phyloP scores from a whole-genome alignment of 2,329 filamentous ascomycete species.

The Beauveria bassiana region DNA sequence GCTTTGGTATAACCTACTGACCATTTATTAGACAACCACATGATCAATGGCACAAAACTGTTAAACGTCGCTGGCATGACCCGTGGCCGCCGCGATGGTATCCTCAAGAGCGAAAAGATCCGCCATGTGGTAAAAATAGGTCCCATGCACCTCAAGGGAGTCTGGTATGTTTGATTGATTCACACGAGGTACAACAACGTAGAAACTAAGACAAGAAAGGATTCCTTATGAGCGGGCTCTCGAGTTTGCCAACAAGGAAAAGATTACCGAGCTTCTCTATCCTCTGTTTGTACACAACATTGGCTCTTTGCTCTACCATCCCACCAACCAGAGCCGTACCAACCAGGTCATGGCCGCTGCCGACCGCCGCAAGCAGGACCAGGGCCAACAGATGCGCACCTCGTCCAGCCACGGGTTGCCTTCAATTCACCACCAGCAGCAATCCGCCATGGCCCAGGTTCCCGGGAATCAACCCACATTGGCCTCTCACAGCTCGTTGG shows the following conservation, averaged over 20 bases:
- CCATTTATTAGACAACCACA: conserved; percentile 67
- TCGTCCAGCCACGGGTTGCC: conserved; percentile 48
- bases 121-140: conserved; percentile 98
- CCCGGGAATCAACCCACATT: conserved; percentile 47
- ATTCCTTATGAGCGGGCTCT: conserved; percentile 97
- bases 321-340: conserved; percentile 74
- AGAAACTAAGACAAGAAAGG: conserved; percentile 44
- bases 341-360: conserved; percentile 83
- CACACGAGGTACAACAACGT: conserved; percentile 14
- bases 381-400: conserved; percentile 52
- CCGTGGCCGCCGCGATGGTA: conserved; percentile 85
- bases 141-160: conserved; percentile 97
- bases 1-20: not conserved
- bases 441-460: conserved; percentile 48
- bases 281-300: conserved; percentile 98
- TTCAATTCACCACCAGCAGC: conserved; percentile 62
- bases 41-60: conserved; percentile 98
- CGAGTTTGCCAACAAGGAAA: conserved; percentile 98
- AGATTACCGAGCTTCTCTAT: conserved; percentile 92
- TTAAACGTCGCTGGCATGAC: conserved; percentile 98
- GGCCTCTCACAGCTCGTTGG: conserved; percentile 61
- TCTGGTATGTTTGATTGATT: conserved; percentile 61
- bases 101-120: conserved; percentile 94
- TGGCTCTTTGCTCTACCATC: conserved; percentile 85
- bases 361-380: conserved; percentile 67